A percentile compares a stretch with the other conserved stretches of the same genome.
Conservation (phyloP, 208 protist genomes). For the Porcisia hertigi region DNA sequence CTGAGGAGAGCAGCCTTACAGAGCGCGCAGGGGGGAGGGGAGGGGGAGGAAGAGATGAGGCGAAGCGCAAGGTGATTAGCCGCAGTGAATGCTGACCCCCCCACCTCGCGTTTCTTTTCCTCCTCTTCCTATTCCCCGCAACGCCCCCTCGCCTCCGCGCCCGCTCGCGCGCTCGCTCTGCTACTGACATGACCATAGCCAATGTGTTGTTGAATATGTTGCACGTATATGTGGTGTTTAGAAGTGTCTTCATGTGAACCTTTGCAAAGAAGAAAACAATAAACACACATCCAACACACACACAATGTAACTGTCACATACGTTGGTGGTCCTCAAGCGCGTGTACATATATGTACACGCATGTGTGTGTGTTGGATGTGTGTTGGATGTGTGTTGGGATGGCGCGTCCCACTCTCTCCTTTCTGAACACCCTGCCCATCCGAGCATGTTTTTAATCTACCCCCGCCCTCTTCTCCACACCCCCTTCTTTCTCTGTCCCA, state of each 20-base stretch:
- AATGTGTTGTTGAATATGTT: no score
- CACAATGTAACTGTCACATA: neutral
- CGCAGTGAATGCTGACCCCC: neutral
- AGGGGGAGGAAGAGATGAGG: neutral
- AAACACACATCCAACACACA: neutral
- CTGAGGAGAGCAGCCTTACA: slow-evolving; percentile 6
- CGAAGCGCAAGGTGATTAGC: neutral
- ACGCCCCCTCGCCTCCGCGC: no score
- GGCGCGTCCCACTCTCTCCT: neutral
- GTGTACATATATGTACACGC: neutral
- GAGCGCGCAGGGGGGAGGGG: neutral
- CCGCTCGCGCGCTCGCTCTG: no score
- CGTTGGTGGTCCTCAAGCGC: neutral
- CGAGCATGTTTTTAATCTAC: neutral
- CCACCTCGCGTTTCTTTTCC: neutral
- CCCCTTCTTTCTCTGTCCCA: neutral
- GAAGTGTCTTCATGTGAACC: no score
- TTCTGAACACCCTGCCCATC: neutral
- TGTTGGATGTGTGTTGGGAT: neutral
- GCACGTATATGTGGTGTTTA: no score
- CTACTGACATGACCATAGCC: no score
- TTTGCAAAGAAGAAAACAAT: no score
- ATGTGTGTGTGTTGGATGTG: neutral
- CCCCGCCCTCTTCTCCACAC: neutral
- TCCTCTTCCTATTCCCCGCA: no score